Evolutionary conservation across 2,329 filamentous ascomycete genomes (phyloP).

Genomic region (Fusarium armeniacum): DNA sequence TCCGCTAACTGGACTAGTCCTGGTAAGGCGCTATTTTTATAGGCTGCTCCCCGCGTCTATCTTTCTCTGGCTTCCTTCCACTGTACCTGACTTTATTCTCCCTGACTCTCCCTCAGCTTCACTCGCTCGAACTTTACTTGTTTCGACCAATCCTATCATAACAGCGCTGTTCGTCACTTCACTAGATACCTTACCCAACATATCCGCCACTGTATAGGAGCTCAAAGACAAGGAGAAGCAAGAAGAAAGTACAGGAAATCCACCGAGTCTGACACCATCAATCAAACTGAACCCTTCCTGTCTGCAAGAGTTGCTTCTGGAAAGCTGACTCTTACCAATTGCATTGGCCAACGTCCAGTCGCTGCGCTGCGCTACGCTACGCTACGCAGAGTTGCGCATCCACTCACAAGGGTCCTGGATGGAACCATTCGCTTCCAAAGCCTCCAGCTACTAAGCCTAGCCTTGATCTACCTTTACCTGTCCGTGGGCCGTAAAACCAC

Average conservation of each 20-base stretch:
- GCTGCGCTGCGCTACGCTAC: slow-evolving; percentile 7
- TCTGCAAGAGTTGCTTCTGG: slow-evolving; percentile 25
- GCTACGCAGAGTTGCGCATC: slow-evolving; percentile 26
- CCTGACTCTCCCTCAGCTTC: slow-evolving; percentile 22
- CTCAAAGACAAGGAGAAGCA: background rate
- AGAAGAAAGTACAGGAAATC: slow-evolving; percentile 3
- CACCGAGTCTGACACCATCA: slow-evolving; percentile 1
- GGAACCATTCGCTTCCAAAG: slow-evolving; percentile 49
- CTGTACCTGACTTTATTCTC: slow-evolving; percentile 23
- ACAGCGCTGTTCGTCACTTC: background rate
- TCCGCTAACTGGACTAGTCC: slow-evolving; percentile 47
- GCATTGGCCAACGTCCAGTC: slow-evolving; percentile 19
- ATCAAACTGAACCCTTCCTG: slow-evolving; percentile 17
- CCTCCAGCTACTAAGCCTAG: slow-evolving; percentile 35
- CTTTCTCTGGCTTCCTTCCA: slow-evolving; percentile 34
- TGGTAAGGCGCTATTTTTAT: slow-evolving; percentile 44
- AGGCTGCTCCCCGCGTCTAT: slow-evolving; percentile 48
- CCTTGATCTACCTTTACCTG: slow-evolving; percentile 41
- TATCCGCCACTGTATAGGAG: background rate
- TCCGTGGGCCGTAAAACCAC: slow-evolving; percentile 49
- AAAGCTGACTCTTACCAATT: slow-evolving; percentile 26
- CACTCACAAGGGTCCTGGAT: slow-evolving; percentile 47
- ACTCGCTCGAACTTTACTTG: background rate
- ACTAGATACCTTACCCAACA: background rate
- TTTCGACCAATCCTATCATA: slow-evolving; percentile 9